A percentile compares a stretch with the other conserved stretches of the same genome.
phyloP scores from a whole-genome alignment of 768 basidiomycete species.

The Suillus cothurnatus region DNA sequence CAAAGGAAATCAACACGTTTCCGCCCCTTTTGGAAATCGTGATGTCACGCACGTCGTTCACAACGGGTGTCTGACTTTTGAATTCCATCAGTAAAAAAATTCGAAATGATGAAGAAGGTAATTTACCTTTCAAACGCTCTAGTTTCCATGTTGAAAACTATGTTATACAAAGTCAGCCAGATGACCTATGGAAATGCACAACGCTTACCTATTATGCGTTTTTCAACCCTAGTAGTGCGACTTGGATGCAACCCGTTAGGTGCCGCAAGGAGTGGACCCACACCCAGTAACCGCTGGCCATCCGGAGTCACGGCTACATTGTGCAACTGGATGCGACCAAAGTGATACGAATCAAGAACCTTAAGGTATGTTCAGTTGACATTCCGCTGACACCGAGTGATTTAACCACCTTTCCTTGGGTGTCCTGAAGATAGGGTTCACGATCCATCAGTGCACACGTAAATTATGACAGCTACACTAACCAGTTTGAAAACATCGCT shows the following conservation, averaged over 20 bases:
- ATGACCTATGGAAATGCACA: neutral
- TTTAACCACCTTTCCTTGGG: conserved; percentile 40
- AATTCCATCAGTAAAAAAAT: conserved; percentile 14
- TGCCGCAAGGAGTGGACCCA: conserved; percentile 49
- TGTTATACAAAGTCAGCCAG: conserved; percentile 8
- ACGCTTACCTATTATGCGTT: conserved; percentile 51
- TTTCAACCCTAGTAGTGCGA: conserved; percentile 50
- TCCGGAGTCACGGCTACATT: conserved; percentile 55
- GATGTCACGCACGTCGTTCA: conserved; percentile 58
- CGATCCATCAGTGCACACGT: conserved; percentile 12
- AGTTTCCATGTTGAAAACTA: conserved; percentile 51
- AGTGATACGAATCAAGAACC: conserved; percentile 43
- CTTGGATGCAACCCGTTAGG: conserved; percentile 47
- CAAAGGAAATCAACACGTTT: conserved; percentile 49
- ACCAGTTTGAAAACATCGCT: conserved; percentile 50
- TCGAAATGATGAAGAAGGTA: conserved; percentile 4
- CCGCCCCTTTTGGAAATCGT: conserved; percentile 46
- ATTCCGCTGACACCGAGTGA: neutral
- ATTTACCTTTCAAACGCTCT: conserved; percentile 48
- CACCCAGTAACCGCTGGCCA: conserved; percentile 47
- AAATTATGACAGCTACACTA: conserved; percentile 15
- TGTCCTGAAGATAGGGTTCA: conserved; percentile 38
- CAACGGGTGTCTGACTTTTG: conserved; percentile 52
- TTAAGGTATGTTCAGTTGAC: conserved; percentile 10
- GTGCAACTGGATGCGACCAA: conserved; percentile 48